Evolutionary conservation across 208 protist species (phyloP), one percentile per base, ranked within the genome.

Genomic region (Trypanosomatidae sp.): DNA sequence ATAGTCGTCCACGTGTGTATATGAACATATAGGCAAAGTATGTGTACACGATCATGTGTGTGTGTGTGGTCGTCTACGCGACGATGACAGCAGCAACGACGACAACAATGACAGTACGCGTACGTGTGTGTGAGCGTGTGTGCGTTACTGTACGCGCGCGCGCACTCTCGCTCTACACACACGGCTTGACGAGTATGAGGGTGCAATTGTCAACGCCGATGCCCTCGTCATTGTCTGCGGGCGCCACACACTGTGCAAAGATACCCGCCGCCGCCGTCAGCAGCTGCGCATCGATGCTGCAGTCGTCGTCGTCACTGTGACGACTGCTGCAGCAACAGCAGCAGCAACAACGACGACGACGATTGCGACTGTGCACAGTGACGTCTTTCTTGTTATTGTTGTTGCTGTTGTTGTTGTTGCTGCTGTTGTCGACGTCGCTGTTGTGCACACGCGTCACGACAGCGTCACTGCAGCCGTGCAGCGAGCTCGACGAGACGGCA

Each of bases 121-220:
- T n/a, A n/a, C n/a, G n/a, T n/a, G n/a, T n/a, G n/a, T n/a, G n/a
- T n/a, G n/a, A n/a, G n/a, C n/a, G n/a, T n/a, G n/a, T n/a, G n/a
- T n/a, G n/a, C n/a, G n/a, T n/a, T n/a, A n/a, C n/a, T n/a, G n/a
- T n/a, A n/a, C n/a, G n/a, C n/a, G n/a, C n/a, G n/a, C n/a, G n/a
- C n/a, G n/a, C n/a, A n/a, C n/a, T n/a, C n/a, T n/a, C n/a, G n/a
- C n/a, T n/a, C n/a, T n/a, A n/a, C n/a, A n/a, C n/a, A n/a, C n/a
- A n/a, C n/a, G n/a, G n/a, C 55, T 87, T 71, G 40, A 83, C 48
- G 5, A 88, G 13, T 37, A 88, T 75, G 28, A 88, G 53, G 35
- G 61, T 77, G 53, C 69, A 80, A 65, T 88, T 88, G 48, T 88
- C 78, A 37, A 88, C 56, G 0, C 78, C 78, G 23, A 88, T 64